These are phyloP conservation scores for Pseudogymnoascus sp. DNA, from an alignment of 2,329 filamentous ascomycete species.

Conservation along the genomic window DNA sequence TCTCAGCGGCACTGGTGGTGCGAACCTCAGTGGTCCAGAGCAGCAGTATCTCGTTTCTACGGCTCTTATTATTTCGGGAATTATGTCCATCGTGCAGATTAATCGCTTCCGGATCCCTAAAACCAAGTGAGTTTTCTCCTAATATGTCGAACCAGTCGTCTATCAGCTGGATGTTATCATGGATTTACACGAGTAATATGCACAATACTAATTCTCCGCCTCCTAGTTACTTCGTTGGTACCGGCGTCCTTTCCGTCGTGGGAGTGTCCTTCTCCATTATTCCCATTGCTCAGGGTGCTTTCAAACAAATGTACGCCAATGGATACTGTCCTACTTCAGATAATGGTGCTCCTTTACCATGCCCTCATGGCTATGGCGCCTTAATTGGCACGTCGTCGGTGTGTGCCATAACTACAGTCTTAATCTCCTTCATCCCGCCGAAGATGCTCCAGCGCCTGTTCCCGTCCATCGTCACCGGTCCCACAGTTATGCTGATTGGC, in stretches of 20 bases:
- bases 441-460: slow-evolving; percentile 62
- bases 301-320: slow-evolving; percentile 68
- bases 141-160: background rate
- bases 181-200: no score
- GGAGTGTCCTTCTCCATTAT: slow-evolving; percentile 73
- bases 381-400: slow-evolving; percentile 62
- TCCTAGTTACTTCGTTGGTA: slow-evolving; percentile 67
- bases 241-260: slow-evolving; percentile 71
- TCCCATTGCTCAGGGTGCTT: slow-evolving; percentile 61
- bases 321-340: slow-evolving; percentile 55
- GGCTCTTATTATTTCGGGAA: slow-evolving; percentile 68
- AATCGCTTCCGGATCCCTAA: slow-evolving; percentile 49
- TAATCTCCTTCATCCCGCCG: slow-evolving; percentile 67
- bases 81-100: slow-evolving; percentile 69
- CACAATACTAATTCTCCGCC: slow-evolving; percentile 17
- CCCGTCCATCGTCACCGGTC: slow-evolving; percentile 69
- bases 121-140: background rate
- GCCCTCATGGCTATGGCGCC: slow-evolving; percentile 67
- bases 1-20: slow-evolving; percentile 49
- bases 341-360: slow-evolving; percentile 60
- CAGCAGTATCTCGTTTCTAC: slow-evolving; percentile 75
- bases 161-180: background rate
- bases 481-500: slow-evolving; percentile 65
- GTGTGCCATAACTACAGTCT: slow-evolving; percentile 61
- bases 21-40: slow-evolving; percentile 39